phyloP scores from a whole-genome alignment of 1,139 yeast genomes.

The Scheffersomyces cryptocercus region DNA sequence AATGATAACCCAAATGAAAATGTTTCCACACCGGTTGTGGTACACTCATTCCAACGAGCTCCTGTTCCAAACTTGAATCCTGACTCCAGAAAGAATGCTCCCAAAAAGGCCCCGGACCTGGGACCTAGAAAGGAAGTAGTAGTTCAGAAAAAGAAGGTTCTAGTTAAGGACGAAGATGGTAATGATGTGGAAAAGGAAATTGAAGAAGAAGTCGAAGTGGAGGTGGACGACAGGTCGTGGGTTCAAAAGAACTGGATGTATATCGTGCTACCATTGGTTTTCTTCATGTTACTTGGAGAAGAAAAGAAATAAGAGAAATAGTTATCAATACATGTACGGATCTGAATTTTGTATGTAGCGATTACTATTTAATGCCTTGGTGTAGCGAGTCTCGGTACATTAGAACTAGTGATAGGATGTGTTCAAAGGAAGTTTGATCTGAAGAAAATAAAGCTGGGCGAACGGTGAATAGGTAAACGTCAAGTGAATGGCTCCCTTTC shows the following conservation, averaged over 20 bases:
- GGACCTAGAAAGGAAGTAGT: constrained; percentile 14
- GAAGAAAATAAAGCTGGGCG: too few relatives aligned
- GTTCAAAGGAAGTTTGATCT: too few relatives aligned
- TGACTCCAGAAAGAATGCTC: constrained; percentile 13
- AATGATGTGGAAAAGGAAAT: constrained; percentile 24
- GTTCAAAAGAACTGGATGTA: constrained; percentile 59
- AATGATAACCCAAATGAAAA: constrained; percentile 1
- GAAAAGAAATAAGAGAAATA: constrained; percentile 13
- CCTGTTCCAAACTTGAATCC: constrained; percentile 33
- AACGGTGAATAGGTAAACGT: too few relatives aligned
- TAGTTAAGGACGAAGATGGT: constrained; percentile 23
- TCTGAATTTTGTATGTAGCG: too few relatives aligned
- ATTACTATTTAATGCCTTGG: too few relatives aligned
- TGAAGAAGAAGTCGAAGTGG: constrained; percentile 26
- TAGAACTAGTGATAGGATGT: too few relatives aligned
- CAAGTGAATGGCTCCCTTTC: too few relatives aligned
- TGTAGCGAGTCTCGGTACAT: too few relatives aligned
- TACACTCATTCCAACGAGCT: constrained; percentile 10
- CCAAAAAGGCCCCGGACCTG: constrained; percentile 5
- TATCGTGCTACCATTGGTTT: constrained; percentile 39
- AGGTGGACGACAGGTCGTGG: constrained; percentile 44
- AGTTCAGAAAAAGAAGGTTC: constrained; percentile 13
- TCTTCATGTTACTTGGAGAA: constrained; percentile 27
- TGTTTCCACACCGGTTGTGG: constrained; percentile 4
- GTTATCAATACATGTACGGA: too few relatives aligned